Evolutionary conservation across 1,284 basidiomycete species (phyloP).

Genomic region (Sutorius eximius): DNA sequence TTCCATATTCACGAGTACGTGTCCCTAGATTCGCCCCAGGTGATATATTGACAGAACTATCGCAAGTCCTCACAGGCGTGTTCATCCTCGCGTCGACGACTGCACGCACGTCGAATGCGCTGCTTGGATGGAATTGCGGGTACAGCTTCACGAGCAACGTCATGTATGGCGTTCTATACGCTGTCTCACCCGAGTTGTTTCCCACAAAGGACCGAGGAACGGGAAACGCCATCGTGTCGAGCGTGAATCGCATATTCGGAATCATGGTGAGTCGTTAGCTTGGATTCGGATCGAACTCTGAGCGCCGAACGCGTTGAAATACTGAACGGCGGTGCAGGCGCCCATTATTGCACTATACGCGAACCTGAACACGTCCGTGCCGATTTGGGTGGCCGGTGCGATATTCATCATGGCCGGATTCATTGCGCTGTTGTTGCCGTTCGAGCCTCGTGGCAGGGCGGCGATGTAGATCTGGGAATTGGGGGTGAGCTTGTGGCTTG

Average conservation of each 20-base stretch:
- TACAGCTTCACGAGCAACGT: conserved; percentile 67
- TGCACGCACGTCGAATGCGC: conserved; percentile 59
- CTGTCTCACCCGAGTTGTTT: conserved; percentile 70
- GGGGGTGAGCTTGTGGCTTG: not conserved
- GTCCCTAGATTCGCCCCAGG: not conserved
- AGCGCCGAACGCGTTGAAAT: too few species aligned
- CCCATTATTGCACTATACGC: conserved; percentile 68
- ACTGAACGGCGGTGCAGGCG: conserved; percentile 39
- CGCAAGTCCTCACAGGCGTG: conserved; percentile 61
- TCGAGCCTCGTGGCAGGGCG: conserved; percentile 67
- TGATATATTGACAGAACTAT: not conserved
- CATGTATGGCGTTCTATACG: conserved; percentile 79
- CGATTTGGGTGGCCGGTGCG: conserved; percentile 70
- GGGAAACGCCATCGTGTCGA: conserved; percentile 58
- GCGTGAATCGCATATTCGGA: conserved; percentile 58
- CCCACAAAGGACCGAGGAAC: conserved; percentile 71
- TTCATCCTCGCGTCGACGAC: conserved; percentile 75
- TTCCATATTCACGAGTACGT: conserved; percentile 53
- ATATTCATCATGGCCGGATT: conserved; percentile 62
- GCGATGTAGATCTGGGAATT: conserved; percentile 42
- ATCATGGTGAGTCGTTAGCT: conserved; percentile 50
- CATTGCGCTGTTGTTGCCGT: conserved; percentile 69
- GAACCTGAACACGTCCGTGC: conserved; percentile 58
- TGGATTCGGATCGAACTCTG: too few species aligned
- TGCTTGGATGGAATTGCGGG: conserved; percentile 70